A percentile compares a stretch with the other conserved stretches of the same genome.
Conservation (phyloP, 495 filamentous ascomycete genomes). For the Xylaria nigripes region DNA sequence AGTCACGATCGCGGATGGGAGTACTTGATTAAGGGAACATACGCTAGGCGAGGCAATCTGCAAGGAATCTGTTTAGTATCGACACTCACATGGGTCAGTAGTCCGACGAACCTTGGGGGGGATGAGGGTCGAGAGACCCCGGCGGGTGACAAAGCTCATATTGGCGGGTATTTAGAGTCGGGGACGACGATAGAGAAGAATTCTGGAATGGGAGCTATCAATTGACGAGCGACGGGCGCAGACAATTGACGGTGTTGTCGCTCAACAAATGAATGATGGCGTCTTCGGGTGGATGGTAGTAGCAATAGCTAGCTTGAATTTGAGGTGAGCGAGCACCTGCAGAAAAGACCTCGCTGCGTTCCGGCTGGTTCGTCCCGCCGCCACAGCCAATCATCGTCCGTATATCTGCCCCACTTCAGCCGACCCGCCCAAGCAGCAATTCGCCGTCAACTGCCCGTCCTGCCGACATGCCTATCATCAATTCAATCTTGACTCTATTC, state of each 20-base stretch:
- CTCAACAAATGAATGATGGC: background rate
- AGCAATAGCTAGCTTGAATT: slow-evolving; percentile 20
- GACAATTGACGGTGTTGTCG: slow-evolving; percentile 22
- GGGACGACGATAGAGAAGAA: slow-evolving; percentile 14
- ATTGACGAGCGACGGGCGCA: slow-evolving; percentile 17
- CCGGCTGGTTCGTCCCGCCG: slow-evolving; percentile 13
- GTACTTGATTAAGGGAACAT: slow-evolving; percentile 35
- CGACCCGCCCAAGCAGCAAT: slow-evolving; percentile 7
- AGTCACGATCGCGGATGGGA: background rate
- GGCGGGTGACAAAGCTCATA: slow-evolving; percentile 85
- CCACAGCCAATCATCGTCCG: slow-evolving; percentile 22
- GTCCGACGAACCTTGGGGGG: slow-evolving; percentile 79
- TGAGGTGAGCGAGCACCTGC: slow-evolving; percentile 14
- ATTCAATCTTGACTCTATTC: too few species aligned
- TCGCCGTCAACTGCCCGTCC: slow-evolving; percentile 1
- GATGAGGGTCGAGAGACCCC: slow-evolving; percentile 94
- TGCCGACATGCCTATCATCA: too few species aligned
- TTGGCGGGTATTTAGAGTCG: slow-evolving; percentile 38
- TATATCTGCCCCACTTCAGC: background rate
- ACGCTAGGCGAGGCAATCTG: slow-evolving; percentile 85
- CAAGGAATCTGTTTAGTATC: slow-evolving; percentile 21
- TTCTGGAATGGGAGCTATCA: slow-evolving; percentile 16
- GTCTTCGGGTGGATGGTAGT: slow-evolving; percentile 1
- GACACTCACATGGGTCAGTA: background rate
- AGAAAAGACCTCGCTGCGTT: slow-evolving; percentile 31